Conservation (phyloP, 2,329 filamentous ascomycete species). For the Colletotrichum sp. region DNA sequence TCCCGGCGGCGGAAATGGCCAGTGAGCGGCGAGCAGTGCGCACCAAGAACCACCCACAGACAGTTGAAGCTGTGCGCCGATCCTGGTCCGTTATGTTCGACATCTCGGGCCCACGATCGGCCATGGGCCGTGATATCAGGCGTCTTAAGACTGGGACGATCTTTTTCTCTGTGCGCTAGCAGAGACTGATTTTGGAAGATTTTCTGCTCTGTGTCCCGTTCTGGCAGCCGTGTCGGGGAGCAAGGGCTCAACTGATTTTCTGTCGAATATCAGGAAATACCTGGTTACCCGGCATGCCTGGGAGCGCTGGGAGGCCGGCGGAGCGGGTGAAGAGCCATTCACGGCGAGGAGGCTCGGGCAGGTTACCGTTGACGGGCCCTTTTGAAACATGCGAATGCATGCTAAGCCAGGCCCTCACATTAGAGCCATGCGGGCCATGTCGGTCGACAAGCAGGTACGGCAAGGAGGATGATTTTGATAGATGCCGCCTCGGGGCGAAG, state of each 20-base stretch:
- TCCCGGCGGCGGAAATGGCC: neutral
- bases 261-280: neutral
- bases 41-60: conserved; percentile 13
- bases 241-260: neutral
- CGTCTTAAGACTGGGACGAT: neutral
- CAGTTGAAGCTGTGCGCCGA: conserved; percentile 17
- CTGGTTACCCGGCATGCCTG: neutral
- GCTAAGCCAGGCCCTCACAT: neutral
- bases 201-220: neutral
- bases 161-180: neutral
- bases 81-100: conserved; percentile 13
- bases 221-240: neutral
- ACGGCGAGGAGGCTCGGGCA: neutral
- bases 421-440: neutral
- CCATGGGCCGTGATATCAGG: conserved; percentile 1
- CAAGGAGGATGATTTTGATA: neutral
- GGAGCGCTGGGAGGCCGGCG: neutral
- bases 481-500: conserved; percentile 8
- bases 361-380: neutral
- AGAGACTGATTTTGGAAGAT: neutral
- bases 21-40: conserved; percentile 1
- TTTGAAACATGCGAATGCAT: conserved; percentile 9
- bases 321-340: neutral
- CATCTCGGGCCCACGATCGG: conserved; percentile 9
- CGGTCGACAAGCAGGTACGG: neutral